Evolutionary conservation across 805 yeast species (phyloP), one percentile per base, ranked within the genome.

Genomic region (Lachancea lanzarotensis): DNA sequence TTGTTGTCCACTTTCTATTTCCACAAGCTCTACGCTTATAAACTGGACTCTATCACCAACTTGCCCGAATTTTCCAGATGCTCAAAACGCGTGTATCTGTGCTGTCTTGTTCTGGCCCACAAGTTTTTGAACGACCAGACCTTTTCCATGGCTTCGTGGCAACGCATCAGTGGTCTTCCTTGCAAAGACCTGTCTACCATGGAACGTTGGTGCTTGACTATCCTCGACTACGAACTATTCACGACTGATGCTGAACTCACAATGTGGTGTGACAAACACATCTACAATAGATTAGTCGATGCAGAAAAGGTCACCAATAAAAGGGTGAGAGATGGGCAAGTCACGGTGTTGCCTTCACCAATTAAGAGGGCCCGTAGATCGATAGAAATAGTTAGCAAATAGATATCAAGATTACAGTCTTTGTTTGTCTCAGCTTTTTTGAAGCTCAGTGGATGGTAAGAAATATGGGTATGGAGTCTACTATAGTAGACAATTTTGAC

Each of bases 201-300:
- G 57, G 64, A 59, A 45, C 51, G 59, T 26, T 59, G 61, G 59
- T 53, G 56, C 51, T 45, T 59, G 25, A 32, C 27, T 6, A 51
- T 43, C 34, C 46, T 59, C 29, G 44, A 57, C 19, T 59, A 51
- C 39, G 44, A 53, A 34, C 35, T 43, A 4, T 33, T 43, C 18
- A 20, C 38, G 2, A 22, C 20, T 12, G 46, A 38, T 11, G 27
- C 16, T 3, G 20, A 16, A 12, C 22, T 43, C n/a, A 31, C 17
- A 3, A 25, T 27, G 16, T 43, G 46, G 46, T 31, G 27, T n/a
- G 17, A 26, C 13, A 38, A 18, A 12, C 19, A 18, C 19, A 27
- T 42, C 6, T 15, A 25, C 34, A 30, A 30, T 18, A 36, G 29
- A n/a, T 16, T 29, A 5, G 42, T 32, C 10, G 29, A 15, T 7